A percentile compares a stretch with the other conserved stretches of the same genome.
Evolutionary conservation across 176 grass and related monocot genomes (phyloP).

Genomic region (Eleusine indica): DNA sequence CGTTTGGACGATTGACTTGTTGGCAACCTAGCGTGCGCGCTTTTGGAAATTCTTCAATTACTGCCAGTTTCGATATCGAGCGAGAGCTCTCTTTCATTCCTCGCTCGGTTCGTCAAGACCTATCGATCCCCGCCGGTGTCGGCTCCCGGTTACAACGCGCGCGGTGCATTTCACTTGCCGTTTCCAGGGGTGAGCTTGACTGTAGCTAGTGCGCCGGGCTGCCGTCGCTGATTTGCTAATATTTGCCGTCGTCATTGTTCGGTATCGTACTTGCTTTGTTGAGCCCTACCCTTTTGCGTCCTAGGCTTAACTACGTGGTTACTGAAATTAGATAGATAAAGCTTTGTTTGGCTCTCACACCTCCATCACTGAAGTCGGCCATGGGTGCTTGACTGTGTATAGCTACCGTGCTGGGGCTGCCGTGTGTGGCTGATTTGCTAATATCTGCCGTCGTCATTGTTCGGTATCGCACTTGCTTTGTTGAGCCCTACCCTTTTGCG

Average conservation of each 20-base stretch:
- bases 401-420: too few species aligned
- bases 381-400: too few species aligned
- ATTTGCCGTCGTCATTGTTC: not conserved
- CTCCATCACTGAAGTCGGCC: not conserved
- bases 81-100: too few species aligned
- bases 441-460: too few species aligned
- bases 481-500: not conserved
- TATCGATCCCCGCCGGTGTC: not conserved
- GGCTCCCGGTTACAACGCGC: not conserved
- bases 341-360: too few species aligned
- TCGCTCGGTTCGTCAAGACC: not conserved
- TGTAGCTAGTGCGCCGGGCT: not conserved
- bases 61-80: too few species aligned
- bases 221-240: not conserved
- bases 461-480: not conserved
- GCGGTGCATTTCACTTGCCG: not conserved
- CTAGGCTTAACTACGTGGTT: not conserved
- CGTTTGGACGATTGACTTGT: constrained; percentile 28
- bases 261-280: constrained; percentile 18
- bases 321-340: not conserved
- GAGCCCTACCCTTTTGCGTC: not conserved
- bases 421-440: too few species aligned
- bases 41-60: not conserved
- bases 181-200: constrained; percentile 22
- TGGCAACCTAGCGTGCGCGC: constrained; percentile 16